These are phyloP conservation scores for Smallanthus sonchifolius DNA, from an alignment of 129 eudicot genomes.

Conservation along the genomic window DNA sequence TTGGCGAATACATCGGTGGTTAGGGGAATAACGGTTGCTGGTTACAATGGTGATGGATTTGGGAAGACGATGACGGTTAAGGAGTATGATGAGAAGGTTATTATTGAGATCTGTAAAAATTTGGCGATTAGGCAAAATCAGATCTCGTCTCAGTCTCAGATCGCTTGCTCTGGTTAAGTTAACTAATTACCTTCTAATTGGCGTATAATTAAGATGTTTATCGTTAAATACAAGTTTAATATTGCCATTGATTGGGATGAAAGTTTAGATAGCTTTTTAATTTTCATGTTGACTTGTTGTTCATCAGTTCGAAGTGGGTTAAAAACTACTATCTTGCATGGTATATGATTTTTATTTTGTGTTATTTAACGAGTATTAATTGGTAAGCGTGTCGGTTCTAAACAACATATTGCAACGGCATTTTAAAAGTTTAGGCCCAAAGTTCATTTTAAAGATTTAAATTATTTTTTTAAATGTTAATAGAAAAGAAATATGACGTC, in stretches of 20 bases:
- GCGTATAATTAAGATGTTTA: neutral
- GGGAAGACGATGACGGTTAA: constrained; percentile 43
- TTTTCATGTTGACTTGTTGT: neutral
- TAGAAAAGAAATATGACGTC: too few relatives aligned
- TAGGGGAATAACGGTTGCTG: constrained; percentile 29
- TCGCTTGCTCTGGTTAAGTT: constrained; percentile 10
- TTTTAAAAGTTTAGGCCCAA: too few relatives aligned
- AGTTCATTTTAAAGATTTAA: too few relatives aligned
- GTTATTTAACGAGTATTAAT: too few relatives aligned
- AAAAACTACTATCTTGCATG: neutral
- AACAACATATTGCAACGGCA: too few relatives aligned
- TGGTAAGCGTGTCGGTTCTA: too few relatives aligned
- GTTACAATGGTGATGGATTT: constrained; percentile 34
- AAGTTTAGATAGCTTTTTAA: neutral
- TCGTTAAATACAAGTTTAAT: too few relatives aligned
- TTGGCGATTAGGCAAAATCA: constrained; percentile 39
- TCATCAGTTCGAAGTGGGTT: neutral
- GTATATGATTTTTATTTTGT: neutral
- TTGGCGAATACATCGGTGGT: constrained; percentile 45
- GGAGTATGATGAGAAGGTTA: constrained; percentile 80
- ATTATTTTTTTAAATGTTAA: too few relatives aligned
- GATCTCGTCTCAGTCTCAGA: constrained; percentile 20
- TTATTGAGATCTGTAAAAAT: constrained; percentile 68
- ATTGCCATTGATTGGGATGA: neutral
- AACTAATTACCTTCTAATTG: neutral